These are phyloP conservation scores for Anthoceros angustus DNA, from an alignment of 225 moss, liverwort and hornwort species.

Conservation along the genomic window DNA sequence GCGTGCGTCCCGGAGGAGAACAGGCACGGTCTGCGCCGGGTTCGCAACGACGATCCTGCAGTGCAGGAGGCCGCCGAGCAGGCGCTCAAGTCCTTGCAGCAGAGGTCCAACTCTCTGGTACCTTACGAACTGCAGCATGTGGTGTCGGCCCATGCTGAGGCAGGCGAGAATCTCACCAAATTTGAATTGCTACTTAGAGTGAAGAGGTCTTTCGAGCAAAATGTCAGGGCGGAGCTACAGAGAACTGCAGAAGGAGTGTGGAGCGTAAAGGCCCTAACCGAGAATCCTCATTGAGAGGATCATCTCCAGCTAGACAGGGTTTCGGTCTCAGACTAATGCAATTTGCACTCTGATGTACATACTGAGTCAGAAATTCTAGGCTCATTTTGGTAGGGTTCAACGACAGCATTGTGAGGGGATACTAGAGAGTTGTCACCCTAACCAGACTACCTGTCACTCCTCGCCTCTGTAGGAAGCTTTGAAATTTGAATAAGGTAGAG, in stretches of 20 bases:
- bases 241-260: slow-evolving; percentile 33
- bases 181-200: slow-evolving; percentile 23
- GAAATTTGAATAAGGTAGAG: too few relatives aligned
- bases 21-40: slow-evolving; percentile 20
- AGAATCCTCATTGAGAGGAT: too few relatives aligned
- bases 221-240: slow-evolving; percentile 27
- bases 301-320: too few relatives aligned
- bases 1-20: slow-evolving; percentile 14
- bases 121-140: slow-evolving; percentile 44
- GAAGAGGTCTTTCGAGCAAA: slow-evolving; percentile 22
- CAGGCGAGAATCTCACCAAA: slow-evolving; percentile 8
- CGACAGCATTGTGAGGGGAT: too few relatives aligned
- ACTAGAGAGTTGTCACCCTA: too few relatives aligned
- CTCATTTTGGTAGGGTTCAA: too few relatives aligned
- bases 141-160: slow-evolving; percentile 60
- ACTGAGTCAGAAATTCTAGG: too few relatives aligned
- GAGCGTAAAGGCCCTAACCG: slow-evolving; percentile 31
- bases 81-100: slow-evolving; percentile 25
- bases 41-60: slow-evolving; percentile 36
- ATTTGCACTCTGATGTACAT: too few relatives aligned
- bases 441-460: too few relatives aligned
- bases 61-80: slow-evolving; percentile 52
- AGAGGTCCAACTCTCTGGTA: slow-evolving; percentile 37
- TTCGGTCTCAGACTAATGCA: too few relatives aligned
- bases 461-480: too few relatives aligned